Conservation (phyloP, 2,329 filamentous ascomycete species). For the Aureobasidium namibiae region DNA sequence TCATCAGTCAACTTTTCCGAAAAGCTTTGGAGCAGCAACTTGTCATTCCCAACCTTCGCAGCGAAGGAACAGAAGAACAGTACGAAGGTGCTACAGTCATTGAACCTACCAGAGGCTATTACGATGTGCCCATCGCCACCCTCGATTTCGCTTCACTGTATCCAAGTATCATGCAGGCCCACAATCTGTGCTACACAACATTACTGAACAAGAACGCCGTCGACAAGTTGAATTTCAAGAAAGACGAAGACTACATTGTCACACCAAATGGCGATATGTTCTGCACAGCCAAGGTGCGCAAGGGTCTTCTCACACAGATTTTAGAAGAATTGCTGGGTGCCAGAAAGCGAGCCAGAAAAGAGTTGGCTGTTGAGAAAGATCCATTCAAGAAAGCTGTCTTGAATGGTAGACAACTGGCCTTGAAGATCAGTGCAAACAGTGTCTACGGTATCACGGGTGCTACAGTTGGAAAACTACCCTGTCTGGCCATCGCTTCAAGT, state of each 20-base stretch:
- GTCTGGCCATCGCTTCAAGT: constrained; percentile 88
- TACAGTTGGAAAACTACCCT: constrained; percentile 90
- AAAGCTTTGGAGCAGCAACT: constrained; percentile 90
- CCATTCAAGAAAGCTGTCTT: constrained; percentile 96
- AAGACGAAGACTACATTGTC: constrained; percentile 92
- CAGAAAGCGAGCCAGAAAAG: constrained; percentile 88
- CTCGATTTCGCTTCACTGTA: constrained; percentile 98
- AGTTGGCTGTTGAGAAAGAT: constrained; percentile 80
- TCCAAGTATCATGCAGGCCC: constrained; percentile 96
- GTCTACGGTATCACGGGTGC: constrained; percentile 97
- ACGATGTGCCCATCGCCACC: constrained; percentile 89
- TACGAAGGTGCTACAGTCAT: constrained; percentile 98
- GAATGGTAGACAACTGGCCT: constrained; percentile 89
- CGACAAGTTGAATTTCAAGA: constrained; percentile 66
- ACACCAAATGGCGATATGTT: constrained; percentile 94
- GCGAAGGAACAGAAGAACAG: constrained; percentile 67
- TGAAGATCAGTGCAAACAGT: constrained; percentile 96
- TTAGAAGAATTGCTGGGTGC: constrained; percentile 85
- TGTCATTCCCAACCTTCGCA: constrained; percentile 79
- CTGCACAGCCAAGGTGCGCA: constrained; percentile 77
- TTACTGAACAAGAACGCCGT: constrained; percentile 70
- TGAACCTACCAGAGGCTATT: constrained; percentile 86
- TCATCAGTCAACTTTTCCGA: constrained; percentile 92
- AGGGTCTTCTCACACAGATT: constrained; percentile 90
- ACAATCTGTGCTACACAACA: constrained; percentile 97